Evolutionary conservation across 257 asterid genomes (phyloP).

Genomic region (Euphrasia confusa): DNA sequence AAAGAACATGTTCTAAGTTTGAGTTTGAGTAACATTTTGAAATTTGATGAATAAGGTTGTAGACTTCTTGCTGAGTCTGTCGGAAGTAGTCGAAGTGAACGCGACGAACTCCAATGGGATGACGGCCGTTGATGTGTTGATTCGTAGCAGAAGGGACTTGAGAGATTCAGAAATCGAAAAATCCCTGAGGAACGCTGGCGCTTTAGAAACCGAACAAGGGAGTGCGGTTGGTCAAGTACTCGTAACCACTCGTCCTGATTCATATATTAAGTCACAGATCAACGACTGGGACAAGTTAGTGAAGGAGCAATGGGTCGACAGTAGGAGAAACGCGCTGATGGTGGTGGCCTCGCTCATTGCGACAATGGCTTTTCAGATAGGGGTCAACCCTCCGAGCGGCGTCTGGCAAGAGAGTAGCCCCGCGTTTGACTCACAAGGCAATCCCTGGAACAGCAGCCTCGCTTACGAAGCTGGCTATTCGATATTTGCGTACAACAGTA

Average conservation of each 20-base stretch:
- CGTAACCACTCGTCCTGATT: too few relatives aligned
- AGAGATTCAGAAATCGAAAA: slow-evolving; percentile 11
- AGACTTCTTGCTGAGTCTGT: background rate
- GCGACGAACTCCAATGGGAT: slow-evolving; percentile 2
- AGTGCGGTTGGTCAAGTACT: too few relatives aligned
- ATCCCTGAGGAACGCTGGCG: slow-evolving; percentile 2
- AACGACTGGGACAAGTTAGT: too few relatives aligned
- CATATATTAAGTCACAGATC: too few relatives aligned
- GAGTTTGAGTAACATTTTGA: too few relatives aligned
- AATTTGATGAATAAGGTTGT: slow-evolving; percentile 1
- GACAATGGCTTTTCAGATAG: slow-evolving; percentile 33
- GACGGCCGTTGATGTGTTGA: slow-evolving; percentile 19
- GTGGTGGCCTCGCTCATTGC: slow-evolving; percentile 34
- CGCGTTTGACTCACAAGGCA: slow-evolving; percentile 9
- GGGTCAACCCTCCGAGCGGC: slow-evolving; percentile 30
- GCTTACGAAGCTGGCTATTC: slow-evolving; percentile 19
- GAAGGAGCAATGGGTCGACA: slow-evolving; percentile 17
- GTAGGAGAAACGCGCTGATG: slow-evolving; percentile 25
- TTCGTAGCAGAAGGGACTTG: slow-evolving; percentile 16
- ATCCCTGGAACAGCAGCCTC: too few relatives aligned
- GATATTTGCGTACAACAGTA: too few relatives aligned
- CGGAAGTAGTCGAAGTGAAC: slow-evolving; percentile 14
- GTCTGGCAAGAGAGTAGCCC: slow-evolving; percentile 26
- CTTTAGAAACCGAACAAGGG: background rate
- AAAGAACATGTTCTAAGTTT: too few relatives aligned